These are phyloP conservation scores for Simplicillium sp. DNA, from an alignment of 2,329 filamentous ascomycete genomes.

Conservation along the genomic window DNA sequence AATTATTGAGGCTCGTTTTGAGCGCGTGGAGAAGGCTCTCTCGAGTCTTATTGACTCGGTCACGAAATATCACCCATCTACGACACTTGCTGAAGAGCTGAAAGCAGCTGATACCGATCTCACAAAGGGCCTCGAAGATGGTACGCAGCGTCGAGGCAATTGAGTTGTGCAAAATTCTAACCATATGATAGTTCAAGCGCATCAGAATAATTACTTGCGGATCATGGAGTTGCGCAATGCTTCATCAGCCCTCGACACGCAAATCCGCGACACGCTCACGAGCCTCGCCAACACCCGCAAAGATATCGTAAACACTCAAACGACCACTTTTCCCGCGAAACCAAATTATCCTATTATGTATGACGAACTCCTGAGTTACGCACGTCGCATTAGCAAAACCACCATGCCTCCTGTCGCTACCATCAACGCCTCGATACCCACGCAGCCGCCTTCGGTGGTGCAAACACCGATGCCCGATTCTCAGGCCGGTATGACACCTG, in stretches of 20 bases:
- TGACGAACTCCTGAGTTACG: conserved; percentile 66
- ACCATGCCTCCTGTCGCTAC: conserved; percentile 59
- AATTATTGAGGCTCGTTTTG: conserved; percentile 51
- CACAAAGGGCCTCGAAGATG: conserved; percentile 52
- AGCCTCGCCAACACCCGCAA: conserved; percentile 64
- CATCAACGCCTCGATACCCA: conserved; percentile 25
- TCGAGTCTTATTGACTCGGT: conserved; percentile 68
- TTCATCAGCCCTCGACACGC: conserved; percentile 55
- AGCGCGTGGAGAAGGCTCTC: conserved; percentile 58
- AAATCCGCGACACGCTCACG: conserved; percentile 61
- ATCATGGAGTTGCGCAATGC: conserved; percentile 60
- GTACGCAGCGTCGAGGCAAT: conserved; percentile 27
- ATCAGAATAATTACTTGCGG: conserved; percentile 65
- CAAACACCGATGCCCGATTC: conserved; percentile 22
- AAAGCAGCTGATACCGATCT: conserved; percentile 61
- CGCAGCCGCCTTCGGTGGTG: conserved; percentile 11
- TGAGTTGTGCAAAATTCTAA: conserved; percentile 5
- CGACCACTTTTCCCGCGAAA: conserved; percentile 42
- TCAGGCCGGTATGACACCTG: conserved; percentile 19
- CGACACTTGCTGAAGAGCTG: conserved; percentile 57
- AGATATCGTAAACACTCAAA: conserved; percentile 57
- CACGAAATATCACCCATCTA: conserved; percentile 70
- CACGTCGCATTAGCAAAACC: conserved; percentile 69
- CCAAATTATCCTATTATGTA: conserved; percentile 53
- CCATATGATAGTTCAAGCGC: conserved; percentile 47